Base-by-base conservation (phyloP, 768 basidiomycete genomes). In the Vararia minispora region DNA sequence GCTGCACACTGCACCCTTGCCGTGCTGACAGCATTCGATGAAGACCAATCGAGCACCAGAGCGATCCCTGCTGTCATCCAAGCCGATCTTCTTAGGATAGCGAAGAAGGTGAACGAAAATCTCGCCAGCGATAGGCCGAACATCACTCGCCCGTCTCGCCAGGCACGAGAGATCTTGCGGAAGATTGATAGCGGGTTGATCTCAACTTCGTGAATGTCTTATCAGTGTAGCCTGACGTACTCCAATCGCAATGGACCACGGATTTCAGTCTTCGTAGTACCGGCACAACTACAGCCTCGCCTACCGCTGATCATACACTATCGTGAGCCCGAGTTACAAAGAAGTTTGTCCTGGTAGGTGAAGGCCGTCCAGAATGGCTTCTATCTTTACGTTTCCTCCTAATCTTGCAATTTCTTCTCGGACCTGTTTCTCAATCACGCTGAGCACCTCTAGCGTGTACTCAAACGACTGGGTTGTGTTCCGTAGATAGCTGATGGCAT, bases 401-500 rank as follows among this genome's bases (percentile, higher is more conserved):
- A 95, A 57, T 38, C 77, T 60, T 16, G 49, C 53, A 12, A 95
- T 74, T 58, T 95, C 90, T 0, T 58, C 63, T 4, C 69, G 54
- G 0, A 79, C 76, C 55, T 89, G 85, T 9, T 48, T 52, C 46
- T 86, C 81, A 12, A 98, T 63, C 3, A 62, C 71, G 5, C 55
- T 49, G 28, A 97, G 59, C 1, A 94, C 88, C 0, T 60, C 57
- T 6, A 77, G 60, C 0, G 90, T 94, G 54, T 98, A 98, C 1
- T 76, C 80, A 50, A 98, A 95, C 0, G 90, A 91, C 32, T 73
- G 69, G 0, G 91, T 97, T 23, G 71, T 69, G 17, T 76, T 62
- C 32, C 66, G 67, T 48, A 98, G 74, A 28, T 92, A 91, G 13
- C 69, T 59, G 39, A 98, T 87, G 2, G 79, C 72, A 54, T 90